These are phyloP conservation scores for Trichoderma gracile DNA, from an alignment of 2,329 filamentous ascomycete genomes.

Conservation along the genomic window DNA sequence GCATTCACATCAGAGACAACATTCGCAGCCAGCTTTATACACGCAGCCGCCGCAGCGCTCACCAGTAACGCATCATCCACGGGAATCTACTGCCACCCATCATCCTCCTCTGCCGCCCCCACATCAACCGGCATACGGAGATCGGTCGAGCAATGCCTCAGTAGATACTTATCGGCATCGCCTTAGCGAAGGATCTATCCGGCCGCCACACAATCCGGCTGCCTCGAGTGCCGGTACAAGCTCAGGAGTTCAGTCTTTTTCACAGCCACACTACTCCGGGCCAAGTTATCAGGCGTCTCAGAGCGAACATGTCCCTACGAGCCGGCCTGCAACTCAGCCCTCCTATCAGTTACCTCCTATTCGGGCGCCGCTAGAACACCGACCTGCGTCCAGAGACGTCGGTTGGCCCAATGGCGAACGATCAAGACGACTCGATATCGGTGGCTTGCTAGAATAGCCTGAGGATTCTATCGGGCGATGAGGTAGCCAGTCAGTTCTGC, in stretches of 20 bases:
- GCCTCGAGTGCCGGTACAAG: conserved; percentile 38
- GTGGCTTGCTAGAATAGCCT: conserved; percentile 61
- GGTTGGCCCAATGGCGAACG: conserved; percentile 52
- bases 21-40: neutral
- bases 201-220: conserved; percentile 27
- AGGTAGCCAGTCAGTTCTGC: neutral
- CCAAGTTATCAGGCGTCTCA: conserved; percentile 55
- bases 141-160: conserved; percentile 48
- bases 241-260: conserved; percentile 39
- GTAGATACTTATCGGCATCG: conserved; percentile 50
- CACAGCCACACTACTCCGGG: conserved; percentile 50
- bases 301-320: conserved; percentile 48
- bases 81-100: conserved; percentile 47
- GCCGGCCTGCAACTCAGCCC: conserved; percentile 37
- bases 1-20: conserved; percentile 35
- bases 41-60: neutral
- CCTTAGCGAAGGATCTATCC: conserved; percentile 41
- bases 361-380: conserved; percentile 41
- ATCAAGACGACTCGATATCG: conserved; percentile 59
- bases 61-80: conserved; percentile 32
- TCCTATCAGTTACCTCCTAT: conserved; percentile 54
- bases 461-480: conserved; percentile 39
- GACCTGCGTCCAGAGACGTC: conserved; percentile 27
- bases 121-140: conserved; percentile 41
- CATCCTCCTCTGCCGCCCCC: conserved; percentile 42